Conservation (phyloP, 208 protist genomes). For the Acanthamoeba comandoni region DNA sequence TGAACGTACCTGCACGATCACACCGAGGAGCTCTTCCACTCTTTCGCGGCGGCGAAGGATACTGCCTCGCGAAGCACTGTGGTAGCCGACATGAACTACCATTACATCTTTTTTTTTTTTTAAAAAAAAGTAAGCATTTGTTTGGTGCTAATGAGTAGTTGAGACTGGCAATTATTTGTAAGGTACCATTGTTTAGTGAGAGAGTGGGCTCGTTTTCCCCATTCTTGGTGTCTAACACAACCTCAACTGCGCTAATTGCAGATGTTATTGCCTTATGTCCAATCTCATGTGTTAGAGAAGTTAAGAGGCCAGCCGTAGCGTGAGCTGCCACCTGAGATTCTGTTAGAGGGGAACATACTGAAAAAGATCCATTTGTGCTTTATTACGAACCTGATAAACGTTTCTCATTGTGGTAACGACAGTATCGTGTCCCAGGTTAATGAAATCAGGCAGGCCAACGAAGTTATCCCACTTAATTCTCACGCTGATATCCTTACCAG, state of each 20-base stretch:
- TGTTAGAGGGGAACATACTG: no score
- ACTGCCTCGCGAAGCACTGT: background rate
- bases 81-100: background rate
- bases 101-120: background rate
- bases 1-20: slow-evolving; percentile 13
- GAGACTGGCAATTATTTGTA: no score
- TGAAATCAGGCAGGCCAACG: slow-evolving; percentile 14
- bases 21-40: slow-evolving; percentile 36
- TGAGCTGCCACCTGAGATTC: background rate
- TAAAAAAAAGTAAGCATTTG: no score
- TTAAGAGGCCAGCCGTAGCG: slow-evolving; percentile 5
- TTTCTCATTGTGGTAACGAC: slow-evolving; percentile 33
- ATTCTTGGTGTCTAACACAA: slow-evolving; percentile 11
- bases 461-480: slow-evolving; percentile 48
- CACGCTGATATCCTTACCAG: slow-evolving; percentile 10
- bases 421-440: slow-evolving; percentile 10
- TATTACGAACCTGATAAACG: background rate
- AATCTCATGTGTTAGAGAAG: slow-evolving; percentile 32
- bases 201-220: background rate
- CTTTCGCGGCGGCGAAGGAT: slow-evolving; percentile 45
- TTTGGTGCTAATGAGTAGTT: no score
- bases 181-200: background rate
- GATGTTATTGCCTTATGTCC: slow-evolving; percentile 13
- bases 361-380: no score
- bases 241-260: background rate